Percentiles rank a stretch among this genome's conserved stretches.
Evolutionary conservation across 805 yeast genomes (phyloP).

Genomic region (Metschnikowia bowlesiae): DNA sequence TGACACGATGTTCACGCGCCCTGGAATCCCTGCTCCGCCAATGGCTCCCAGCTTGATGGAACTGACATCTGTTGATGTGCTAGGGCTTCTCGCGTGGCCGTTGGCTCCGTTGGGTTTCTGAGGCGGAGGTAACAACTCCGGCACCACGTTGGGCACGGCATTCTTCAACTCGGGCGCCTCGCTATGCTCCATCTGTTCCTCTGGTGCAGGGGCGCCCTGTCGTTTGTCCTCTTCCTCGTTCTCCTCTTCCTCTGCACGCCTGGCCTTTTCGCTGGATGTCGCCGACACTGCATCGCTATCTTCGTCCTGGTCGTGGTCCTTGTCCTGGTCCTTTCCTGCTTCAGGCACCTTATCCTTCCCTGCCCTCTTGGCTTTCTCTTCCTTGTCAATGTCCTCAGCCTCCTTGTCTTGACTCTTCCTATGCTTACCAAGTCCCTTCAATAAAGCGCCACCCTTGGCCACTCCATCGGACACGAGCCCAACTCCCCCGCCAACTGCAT

Average conservation of each 20-base stretch:
- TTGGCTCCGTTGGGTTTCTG: conserved; percentile 27
- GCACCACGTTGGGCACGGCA: conserved; percentile 31
- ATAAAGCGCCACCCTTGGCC: conserved; percentile 43
- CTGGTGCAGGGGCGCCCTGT: conserved; percentile 14
- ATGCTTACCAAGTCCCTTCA: conserved; percentile 28
- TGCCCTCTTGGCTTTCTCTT: conserved; percentile 5
- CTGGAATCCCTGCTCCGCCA: conserved; percentile 44
- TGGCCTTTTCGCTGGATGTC: conserved; percentile 3
- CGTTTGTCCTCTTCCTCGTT: conserved; percentile 7
- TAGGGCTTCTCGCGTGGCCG: conserved; percentile 19
- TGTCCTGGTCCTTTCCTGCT: conserved; percentile 5
- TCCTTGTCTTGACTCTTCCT: conserved; percentile 15
- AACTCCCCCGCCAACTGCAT: conserved; percentile 41
- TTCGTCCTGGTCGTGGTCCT: background rate
- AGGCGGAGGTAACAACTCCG: conserved; percentile 35
- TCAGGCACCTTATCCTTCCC: conserved; percentile 5
- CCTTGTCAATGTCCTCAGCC: conserved; percentile 3
- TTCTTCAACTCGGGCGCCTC: conserved; percentile 14
- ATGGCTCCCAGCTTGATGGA: conserved; percentile 34
- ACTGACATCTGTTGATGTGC: conserved; percentile 28
- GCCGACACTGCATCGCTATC: conserved; percentile 2
- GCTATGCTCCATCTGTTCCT: conserved; percentile 12
- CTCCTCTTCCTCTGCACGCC: conserved; percentile 2
- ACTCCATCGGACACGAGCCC: conserved; percentile 46
- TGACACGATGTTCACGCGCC: conserved; percentile 49